Conservation (phyloP, 164 flowering plant species). For the Amborella trichopoda region DNA sequence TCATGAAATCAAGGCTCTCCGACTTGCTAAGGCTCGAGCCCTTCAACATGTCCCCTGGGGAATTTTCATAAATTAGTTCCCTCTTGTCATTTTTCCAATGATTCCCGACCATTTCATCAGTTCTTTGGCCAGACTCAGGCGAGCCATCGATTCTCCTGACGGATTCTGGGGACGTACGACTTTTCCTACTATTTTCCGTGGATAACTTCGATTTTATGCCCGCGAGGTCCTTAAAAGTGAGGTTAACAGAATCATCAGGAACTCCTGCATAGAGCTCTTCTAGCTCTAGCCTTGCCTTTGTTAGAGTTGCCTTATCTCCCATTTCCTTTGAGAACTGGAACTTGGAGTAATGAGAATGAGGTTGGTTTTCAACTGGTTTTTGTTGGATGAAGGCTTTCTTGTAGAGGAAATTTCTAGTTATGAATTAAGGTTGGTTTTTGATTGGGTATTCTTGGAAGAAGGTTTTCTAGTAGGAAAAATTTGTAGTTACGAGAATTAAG, state of each 20-base stretch:
- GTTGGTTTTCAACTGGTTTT: too few relatives aligned
- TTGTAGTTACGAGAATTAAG: too few relatives aligned
- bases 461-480: too few relatives aligned
- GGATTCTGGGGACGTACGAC: too few relatives aligned
- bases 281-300: conserved; percentile 47
- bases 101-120: too few relatives aligned
- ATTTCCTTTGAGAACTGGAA: background rate
- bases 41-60: background rate
- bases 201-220: background rate
- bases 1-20: conserved; percentile 4
- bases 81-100: too few relatives aligned
- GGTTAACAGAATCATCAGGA: conserved; percentile 69
- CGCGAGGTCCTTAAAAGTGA: conserved; percentile 48
- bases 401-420: too few relatives aligned
- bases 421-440: too few relatives aligned
- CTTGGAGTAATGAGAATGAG: background rate
- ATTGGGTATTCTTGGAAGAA: too few relatives aligned
- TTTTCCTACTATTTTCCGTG: conserved; percentile 8
- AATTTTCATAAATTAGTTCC: background rate
- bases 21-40: background rate
- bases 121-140: too few relatives aligned
- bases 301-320: conserved; percentile 7
- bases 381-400: too few relatives aligned
- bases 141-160: too few relatives aligned
- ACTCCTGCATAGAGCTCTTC: conserved; percentile 56